Conservation (phyloP, 768 basidiomycete genomes). For the Cystoderma amianthinum region DNA sequence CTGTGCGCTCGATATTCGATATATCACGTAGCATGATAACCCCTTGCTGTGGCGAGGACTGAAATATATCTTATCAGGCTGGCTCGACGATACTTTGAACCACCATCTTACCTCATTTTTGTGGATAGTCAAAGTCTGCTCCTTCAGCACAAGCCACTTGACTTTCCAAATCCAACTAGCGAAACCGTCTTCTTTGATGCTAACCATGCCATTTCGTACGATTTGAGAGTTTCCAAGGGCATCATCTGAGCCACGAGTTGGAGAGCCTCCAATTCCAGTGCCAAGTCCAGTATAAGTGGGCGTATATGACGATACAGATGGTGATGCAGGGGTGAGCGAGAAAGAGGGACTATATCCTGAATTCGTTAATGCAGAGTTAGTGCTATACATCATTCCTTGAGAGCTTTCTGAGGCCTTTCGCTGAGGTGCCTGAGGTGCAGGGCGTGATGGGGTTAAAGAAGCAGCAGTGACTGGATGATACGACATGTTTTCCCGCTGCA, state of each 20-base stretch:
- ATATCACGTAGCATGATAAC: constrained; percentile 71
- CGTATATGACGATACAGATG: constrained; percentile 43
- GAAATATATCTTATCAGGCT: neutral
- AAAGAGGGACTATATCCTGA: constrained; percentile 59
- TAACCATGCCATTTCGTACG: constrained; percentile 67
- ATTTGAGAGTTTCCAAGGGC: constrained; percentile 31
- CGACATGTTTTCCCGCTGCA: constrained; percentile 18
- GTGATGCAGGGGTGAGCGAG: constrained; percentile 39
- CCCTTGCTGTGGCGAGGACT: constrained; percentile 53
- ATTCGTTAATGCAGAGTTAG: constrained; percentile 35
- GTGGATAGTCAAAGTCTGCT: constrained; percentile 72
- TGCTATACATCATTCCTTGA: constrained; percentile 22
- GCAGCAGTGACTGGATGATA: constrained; percentile 34
- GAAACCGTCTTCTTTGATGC: constrained; percentile 91
- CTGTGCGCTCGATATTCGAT: constrained; percentile 82
- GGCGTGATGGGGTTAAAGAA: constrained; percentile 70
- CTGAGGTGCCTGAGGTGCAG: constrained; percentile 66
- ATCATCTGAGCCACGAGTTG: constrained; percentile 40
- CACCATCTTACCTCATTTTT: constrained; percentile 77
- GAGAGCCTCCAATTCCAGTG: constrained; percentile 78
- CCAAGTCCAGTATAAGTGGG: constrained; percentile 64
- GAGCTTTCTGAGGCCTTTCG: constrained; percentile 36
- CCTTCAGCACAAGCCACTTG: constrained; percentile 85
- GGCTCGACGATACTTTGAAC: constrained; percentile 1
- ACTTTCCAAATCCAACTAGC: constrained; percentile 88